Conservation (phyloP, 2,329 filamentous ascomycete species). For the Huntiella moniliformis region DNA sequence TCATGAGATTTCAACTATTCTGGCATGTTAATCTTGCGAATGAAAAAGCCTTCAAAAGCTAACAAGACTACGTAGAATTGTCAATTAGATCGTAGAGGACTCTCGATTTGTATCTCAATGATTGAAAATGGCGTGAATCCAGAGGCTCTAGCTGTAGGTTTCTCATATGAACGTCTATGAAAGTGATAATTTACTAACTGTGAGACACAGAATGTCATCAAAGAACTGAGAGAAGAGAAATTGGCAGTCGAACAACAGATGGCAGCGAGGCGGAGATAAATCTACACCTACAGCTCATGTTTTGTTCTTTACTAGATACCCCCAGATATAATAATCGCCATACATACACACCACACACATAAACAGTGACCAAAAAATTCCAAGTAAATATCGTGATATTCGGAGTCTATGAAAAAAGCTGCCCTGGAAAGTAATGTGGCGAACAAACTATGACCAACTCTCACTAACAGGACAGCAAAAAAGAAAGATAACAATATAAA, state of each 20-base stretch:
- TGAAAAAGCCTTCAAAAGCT: neutral
- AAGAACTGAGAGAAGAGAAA: constrained; percentile 38
- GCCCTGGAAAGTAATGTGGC: no score
- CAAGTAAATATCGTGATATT: no score
- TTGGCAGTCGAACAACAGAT: constrained; percentile 28
- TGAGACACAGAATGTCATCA: constrained; percentile 33
- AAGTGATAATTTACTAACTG: neutral
- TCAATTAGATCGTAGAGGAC: constrained; percentile 69
- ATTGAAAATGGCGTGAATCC: constrained; percentile 96
- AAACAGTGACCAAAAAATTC: no score
- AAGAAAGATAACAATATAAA: no score
- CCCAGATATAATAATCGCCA: no score
- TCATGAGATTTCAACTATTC: constrained; percentile 70
- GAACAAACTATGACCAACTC: no score
- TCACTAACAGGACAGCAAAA: no score
- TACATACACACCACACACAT: no score
- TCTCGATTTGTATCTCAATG: constrained; percentile 89
- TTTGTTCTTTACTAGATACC: no score
- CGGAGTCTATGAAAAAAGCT: no score
- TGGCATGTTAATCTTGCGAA: constrained; percentile 36
- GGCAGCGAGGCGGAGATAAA: constrained; percentile 14
- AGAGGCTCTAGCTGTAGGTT: constrained; percentile 72
- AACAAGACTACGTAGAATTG: constrained; percentile 52
- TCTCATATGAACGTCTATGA: neutral
- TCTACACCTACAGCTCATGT: no score